Conservation (phyloP, 2,329 filamentous ascomycete species). For the Claviceps spartinae region DNA sequence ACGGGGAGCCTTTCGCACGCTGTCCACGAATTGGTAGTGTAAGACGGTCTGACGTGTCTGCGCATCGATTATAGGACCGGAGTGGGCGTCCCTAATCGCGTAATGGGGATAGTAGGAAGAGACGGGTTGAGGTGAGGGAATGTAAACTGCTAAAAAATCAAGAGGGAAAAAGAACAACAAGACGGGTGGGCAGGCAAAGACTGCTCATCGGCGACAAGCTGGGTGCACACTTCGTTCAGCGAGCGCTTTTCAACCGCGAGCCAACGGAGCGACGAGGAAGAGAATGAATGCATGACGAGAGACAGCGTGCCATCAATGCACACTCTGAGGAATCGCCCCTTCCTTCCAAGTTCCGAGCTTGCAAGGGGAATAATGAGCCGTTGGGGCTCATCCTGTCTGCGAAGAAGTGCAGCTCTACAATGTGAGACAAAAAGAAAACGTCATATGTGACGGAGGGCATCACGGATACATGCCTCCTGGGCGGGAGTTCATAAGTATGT, state of each 20-base stretch:
- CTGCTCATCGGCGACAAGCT: neutral
- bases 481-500: neutral
- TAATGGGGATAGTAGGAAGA: too few species aligned
- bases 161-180: neutral
- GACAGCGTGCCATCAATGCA: neutral
- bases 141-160: neutral
- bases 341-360: neutral
- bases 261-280: neutral
- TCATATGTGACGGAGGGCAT: neutral
- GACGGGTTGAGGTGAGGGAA: too few species aligned
- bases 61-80: neutral
- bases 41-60: neutral
- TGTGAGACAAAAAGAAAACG: neutral
- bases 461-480: neutral
- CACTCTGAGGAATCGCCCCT: too few species aligned
- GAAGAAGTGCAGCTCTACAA: neutral
- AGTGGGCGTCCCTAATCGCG: neutral
- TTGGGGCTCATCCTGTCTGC: neutral
- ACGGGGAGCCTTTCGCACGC: neutral
- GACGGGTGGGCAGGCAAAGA: neutral
- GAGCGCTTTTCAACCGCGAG: neutral
- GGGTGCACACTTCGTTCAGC: neutral
- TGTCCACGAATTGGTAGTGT: neutral
- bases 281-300: neutral
- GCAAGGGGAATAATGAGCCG: neutral